Percentiles rank a stretch among this genome's conserved stretches.
phyloP scores from a whole-genome alignment of 164 flowering plant species.

The Stephania japonica region DNA sequence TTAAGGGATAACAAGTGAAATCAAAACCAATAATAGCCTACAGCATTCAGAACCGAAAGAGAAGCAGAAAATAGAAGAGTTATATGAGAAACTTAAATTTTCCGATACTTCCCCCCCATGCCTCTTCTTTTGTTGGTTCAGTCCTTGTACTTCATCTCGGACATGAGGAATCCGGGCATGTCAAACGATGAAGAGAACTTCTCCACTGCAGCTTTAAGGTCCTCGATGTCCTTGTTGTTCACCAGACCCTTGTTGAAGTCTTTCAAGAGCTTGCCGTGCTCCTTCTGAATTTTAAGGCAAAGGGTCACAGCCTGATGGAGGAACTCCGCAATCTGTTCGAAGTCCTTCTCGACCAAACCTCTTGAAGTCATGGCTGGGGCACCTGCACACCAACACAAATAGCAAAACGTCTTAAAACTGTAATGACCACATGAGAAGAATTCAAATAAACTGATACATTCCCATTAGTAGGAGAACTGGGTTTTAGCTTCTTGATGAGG shows the following conservation, averaged over 20 bases:
- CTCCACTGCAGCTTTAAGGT: constrained; percentile 89
- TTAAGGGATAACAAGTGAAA: neutral
- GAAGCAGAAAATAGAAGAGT: neutral
- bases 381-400: constrained; percentile 37
- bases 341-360: constrained; percentile 96
- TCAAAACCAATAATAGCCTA: neutral
- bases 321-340: constrained; percentile 95
- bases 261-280: constrained; percentile 89
- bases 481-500: no score
- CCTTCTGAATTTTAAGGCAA: constrained; percentile 76
- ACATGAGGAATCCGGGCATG: constrained; percentile 89
- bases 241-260: constrained; percentile 98
- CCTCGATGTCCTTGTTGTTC: constrained; percentile 86
- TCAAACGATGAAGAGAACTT: constrained; percentile 81
- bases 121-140: constrained; percentile 19
- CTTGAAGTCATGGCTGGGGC: constrained; percentile 99
- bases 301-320: constrained; percentile 83
- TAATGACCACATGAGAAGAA: no score
- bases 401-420: neutral
- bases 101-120: neutral
- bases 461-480: no score
- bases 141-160: constrained; percentile 93
- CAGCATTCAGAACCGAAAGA: neutral
- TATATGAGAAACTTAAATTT: neutral
- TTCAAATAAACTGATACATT: no score